phyloP scores from a whole-genome alignment of 2,329 filamentous ascomycete species.

The Penicillium sp. region DNA sequence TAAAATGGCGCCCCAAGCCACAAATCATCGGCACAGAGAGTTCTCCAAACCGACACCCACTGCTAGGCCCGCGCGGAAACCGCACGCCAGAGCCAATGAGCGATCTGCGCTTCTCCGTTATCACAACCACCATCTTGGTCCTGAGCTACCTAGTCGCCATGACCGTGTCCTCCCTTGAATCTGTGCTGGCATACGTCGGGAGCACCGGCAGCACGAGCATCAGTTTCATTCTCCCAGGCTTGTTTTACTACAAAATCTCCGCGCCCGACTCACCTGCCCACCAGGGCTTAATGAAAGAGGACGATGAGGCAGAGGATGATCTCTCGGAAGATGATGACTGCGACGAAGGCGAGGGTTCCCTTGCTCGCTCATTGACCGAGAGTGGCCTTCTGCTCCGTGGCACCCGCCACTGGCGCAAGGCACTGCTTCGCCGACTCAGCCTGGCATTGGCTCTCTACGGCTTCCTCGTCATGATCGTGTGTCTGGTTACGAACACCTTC shows the following conservation, averaged over 20 bases:
- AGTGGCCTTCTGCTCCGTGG: constrained; percentile 58
- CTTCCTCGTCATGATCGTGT: constrained; percentile 81
- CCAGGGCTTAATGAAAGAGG: constrained; percentile 82
- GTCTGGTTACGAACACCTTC: constrained; percentile 79
- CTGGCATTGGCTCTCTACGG: constrained; percentile 80
- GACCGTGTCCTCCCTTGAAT: constrained; percentile 83
- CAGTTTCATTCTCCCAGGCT: constrained; percentile 89
- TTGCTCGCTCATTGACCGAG: constrained; percentile 49
- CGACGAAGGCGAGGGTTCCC: constrained; percentile 35
- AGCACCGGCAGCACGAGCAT: constrained; percentile 93
- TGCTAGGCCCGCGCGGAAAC: constrained; percentile 36
- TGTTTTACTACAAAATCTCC: constrained; percentile 99
- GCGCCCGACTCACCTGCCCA: constrained; percentile 82
- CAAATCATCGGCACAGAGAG: constrained; percentile 37
- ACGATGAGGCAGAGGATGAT: constrained; percentile 67
- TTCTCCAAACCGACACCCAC: constrained; percentile 44
- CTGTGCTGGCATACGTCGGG: constrained; percentile 91
- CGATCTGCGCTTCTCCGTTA: constrained; percentile 81
- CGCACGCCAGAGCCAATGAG: constrained; percentile 65
- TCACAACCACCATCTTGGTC: constrained; percentile 83
- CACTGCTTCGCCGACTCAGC: constrained; percentile 66
- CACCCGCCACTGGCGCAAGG: constrained; percentile 62
- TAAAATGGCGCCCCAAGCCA: constrained; percentile 74
- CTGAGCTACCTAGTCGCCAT: constrained; percentile 84
- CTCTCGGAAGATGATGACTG: constrained; percentile 42